Conservation (phyloP, 139 green algal species). For the Asterochloris sp. region DNA sequence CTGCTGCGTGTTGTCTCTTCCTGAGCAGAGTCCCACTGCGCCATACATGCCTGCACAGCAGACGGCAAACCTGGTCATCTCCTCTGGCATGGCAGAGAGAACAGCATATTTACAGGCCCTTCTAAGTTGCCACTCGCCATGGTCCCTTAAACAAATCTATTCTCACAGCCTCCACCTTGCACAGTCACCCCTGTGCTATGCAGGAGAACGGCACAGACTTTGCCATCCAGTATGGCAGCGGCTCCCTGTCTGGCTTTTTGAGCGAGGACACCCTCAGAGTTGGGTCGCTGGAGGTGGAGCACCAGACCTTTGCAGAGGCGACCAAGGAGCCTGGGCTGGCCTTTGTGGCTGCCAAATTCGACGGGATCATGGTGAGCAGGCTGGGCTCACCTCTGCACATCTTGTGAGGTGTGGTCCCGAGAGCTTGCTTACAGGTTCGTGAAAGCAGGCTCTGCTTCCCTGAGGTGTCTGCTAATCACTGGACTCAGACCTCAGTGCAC, state of each 20-base stretch:
- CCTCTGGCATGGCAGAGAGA: neutral
- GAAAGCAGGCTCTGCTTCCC: no score
- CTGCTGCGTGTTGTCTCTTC: neutral
- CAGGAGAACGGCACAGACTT: slow-evolving; percentile 85
- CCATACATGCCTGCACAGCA: neutral
- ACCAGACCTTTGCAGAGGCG: slow-evolving; percentile 77
- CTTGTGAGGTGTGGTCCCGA: no score
- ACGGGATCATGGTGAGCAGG: slow-evolving; percentile 87
- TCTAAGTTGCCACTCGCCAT: neutral
- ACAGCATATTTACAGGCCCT: neutral
- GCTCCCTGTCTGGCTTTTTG: slow-evolving; percentile 88
- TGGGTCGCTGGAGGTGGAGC: slow-evolving; percentile 62
- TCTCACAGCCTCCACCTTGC: neutral
- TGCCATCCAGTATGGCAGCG: slow-evolving; percentile 95
- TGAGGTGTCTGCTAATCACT: no score
- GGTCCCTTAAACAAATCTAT: neutral
- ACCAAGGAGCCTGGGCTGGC: slow-evolving; percentile 89
- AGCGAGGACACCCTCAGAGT: slow-evolving; percentile 76
- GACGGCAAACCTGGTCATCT: neutral
- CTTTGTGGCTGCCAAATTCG: slow-evolving; percentile 96
- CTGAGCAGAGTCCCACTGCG: neutral
- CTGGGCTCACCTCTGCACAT: no score
- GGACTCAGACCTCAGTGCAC: no score
- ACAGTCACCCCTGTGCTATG: neutral
- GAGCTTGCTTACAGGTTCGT: no score